Evolutionary conservation across 2,329 filamentous ascomycete species (phyloP).

Genomic region (Coniochaeta pulveracea): DNA sequence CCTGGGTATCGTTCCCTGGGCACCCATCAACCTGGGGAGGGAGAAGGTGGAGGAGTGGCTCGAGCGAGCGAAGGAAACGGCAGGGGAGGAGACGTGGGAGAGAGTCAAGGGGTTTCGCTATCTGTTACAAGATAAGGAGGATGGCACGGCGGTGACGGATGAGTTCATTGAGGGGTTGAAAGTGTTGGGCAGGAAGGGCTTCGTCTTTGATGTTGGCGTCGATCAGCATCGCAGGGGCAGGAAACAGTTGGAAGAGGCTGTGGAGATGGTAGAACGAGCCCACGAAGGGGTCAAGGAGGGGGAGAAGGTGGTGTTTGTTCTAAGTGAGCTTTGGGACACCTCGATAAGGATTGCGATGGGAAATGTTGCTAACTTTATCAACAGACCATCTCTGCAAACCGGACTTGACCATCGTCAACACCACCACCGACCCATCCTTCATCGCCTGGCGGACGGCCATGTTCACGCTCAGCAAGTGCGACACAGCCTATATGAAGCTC

Average conservation of each 20-base stretch:
- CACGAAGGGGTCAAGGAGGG: conserved; percentile 49
- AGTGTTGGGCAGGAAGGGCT: conserved; percentile 50
- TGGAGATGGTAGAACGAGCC: conserved; percentile 57
- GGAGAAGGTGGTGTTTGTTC: conserved; percentile 53
- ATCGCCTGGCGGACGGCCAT: conserved; percentile 60
- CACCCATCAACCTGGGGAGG: conserved; percentile 60
- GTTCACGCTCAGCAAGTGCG: conserved; percentile 51
- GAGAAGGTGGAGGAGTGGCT: conserved; percentile 56
- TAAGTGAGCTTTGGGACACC: conserved; percentile 59
- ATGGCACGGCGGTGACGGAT: conserved; percentile 50
- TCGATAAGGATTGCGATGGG: background rate
- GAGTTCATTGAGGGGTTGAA: conserved; percentile 55
- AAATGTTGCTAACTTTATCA: background rate
- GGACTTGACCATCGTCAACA: conserved; percentile 54
- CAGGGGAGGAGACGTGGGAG: conserved; percentile 49
- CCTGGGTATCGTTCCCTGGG: conserved; percentile 70
- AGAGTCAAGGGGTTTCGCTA: conserved; percentile 74
- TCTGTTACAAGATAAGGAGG: conserved; percentile 66
- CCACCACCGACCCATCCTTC: conserved; percentile 42
- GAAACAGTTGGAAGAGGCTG: conserved; percentile 59
- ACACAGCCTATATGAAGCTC: conserved; percentile 78
- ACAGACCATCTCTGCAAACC: conserved; percentile 87
- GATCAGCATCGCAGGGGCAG: conserved; percentile 69
- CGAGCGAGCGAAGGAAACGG: conserved; percentile 42
- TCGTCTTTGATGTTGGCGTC: conserved; percentile 74